Conservation (phyloP, 768 basidiomycete species). For the Suillus occidentalis region DNA sequence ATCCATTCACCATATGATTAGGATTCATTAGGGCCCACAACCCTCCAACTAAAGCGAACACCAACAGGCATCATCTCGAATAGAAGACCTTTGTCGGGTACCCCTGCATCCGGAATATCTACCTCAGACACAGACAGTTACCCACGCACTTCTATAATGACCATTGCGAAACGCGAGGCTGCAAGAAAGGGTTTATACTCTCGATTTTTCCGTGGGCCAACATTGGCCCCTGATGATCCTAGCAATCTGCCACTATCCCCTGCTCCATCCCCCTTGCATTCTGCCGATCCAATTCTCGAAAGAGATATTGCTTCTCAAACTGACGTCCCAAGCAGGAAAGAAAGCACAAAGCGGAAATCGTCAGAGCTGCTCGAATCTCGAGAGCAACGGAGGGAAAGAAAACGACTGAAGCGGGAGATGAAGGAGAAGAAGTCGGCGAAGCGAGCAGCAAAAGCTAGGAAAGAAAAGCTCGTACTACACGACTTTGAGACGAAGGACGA, state of each 20-base stretch:
- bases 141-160: slow-evolving; percentile 51
- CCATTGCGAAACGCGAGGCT: slow-evolving; percentile 73
- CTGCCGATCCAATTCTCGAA: background rate
- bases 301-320: background rate
- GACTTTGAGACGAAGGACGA: background rate
- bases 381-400: slow-evolving; percentile 24
- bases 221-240: slow-evolving; percentile 50
- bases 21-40: slow-evolving; percentile 16
- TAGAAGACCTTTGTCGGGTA: slow-evolving; percentile 54
- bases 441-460: slow-evolving; percentile 9
- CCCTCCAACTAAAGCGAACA: slow-evolving; percentile 52
- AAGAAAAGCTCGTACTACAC: background rate
- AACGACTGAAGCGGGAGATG: slow-evolving; percentile 24
- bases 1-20: slow-evolving; percentile 6
- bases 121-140: slow-evolving; percentile 36
- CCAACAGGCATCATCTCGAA: slow-evolving; percentile 76
- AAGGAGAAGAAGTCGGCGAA: slow-evolving; percentile 14
- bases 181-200: slow-evolving; percentile 77
- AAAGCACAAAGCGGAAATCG: slow-evolving; percentile 14
- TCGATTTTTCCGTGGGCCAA: slow-evolving; percentile 76
- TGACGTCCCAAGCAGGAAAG: background rate
- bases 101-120: slow-evolving; percentile 46
- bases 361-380: slow-evolving; percentile 13
- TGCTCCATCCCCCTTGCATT: background rate
- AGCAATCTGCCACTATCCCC: background rate